Percentiles rank a stretch among this genome's conserved stretches.
These are phyloP conservation scores for Tubosaeta sp. DNA, from an alignment of 768 basidiomycete genomes.

Conservation along the genomic window DNA sequence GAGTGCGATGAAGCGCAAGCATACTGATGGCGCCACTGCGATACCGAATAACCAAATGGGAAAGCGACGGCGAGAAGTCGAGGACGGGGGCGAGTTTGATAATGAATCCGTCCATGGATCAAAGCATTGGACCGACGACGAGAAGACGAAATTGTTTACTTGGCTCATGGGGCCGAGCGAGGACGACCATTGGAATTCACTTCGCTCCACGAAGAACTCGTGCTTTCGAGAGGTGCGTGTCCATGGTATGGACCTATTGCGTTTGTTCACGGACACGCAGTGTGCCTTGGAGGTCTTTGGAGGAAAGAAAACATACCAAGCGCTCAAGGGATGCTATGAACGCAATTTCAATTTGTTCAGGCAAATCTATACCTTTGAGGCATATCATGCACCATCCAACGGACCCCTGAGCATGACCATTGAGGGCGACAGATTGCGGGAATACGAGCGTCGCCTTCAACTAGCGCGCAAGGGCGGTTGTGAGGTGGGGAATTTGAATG, in stretches of 20 bases:
- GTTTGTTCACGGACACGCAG: conserved; percentile 32
- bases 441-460: conserved; percentile 70
- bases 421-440: conserved; percentile 62
- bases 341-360: conserved; percentile 84
- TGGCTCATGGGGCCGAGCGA: conserved; percentile 72
- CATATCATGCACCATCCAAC: conserved; percentile 32
- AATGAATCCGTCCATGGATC: conserved; percentile 51
- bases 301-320: conserved; percentile 77
- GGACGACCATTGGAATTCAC: conserved; percentile 75
- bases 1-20: conserved; percentile 42
- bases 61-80: conserved; percentile 30
- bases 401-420: conserved; percentile 39
- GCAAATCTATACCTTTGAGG: conserved; percentile 73
- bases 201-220: conserved; percentile 77
- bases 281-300: conserved; percentile 69
- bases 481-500: conserved; percentile 70
- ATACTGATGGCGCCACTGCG: conserved; percentile 31
- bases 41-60: conserved; percentile 22
- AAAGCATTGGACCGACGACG: conserved; percentile 83
- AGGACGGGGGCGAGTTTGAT: conserved; percentile 29
- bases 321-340: conserved; percentile 81
- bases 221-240: conserved; percentile 67
- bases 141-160: conserved; percentile 70
- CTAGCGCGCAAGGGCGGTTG: conserved; percentile 60
- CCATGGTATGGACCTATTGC: not conserved